A percentile compares a stretch with the other conserved stretches of the same genome.
Evolutionary conservation across 495 filamentous ascomycete genomes (phyloP).

Genomic region (Halenospora varia): DNA sequence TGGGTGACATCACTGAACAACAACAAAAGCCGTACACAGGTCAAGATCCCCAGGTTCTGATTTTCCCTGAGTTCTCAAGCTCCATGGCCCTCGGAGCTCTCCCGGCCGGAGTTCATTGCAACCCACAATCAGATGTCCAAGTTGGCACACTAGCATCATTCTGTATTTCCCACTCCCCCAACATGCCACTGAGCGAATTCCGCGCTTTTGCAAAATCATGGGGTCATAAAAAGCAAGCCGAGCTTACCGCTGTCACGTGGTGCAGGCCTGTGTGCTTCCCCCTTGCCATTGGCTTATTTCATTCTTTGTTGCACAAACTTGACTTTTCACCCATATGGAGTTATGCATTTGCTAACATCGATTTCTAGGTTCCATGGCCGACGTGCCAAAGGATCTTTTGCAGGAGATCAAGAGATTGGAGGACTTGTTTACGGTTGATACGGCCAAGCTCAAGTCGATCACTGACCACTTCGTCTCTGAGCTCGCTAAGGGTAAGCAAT

Average conservation of each 20-base stretch:
- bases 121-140: neutral
- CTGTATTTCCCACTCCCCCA: neutral
- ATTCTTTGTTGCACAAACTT: neutral
- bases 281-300: neutral
- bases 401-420: conserved; percentile 83
- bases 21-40: neutral
- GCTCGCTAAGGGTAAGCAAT: conserved; percentile 70
- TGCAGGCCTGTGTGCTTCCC: neutral
- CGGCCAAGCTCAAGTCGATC: conserved; percentile 78
- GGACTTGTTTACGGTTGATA: conserved; percentile 76
- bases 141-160: neutral
- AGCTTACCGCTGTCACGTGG: conserved; percentile 22
- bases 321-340: neutral
- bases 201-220: neutral
- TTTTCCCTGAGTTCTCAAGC: neutral
- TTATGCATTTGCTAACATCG: conserved; percentile 12
- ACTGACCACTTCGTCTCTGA: conserved; percentile 85
- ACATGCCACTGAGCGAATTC: neutral
- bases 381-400: conserved; percentile 80
- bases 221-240: conserved; percentile 15
- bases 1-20: neutral
- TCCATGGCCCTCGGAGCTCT: neutral
- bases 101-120: neutral
- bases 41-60: neutral
- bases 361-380: conserved; percentile 56